Base-by-base conservation (phyloP, 2,329 filamentous ascomycete species). In the Dryadomyces quercivorus region DNA sequence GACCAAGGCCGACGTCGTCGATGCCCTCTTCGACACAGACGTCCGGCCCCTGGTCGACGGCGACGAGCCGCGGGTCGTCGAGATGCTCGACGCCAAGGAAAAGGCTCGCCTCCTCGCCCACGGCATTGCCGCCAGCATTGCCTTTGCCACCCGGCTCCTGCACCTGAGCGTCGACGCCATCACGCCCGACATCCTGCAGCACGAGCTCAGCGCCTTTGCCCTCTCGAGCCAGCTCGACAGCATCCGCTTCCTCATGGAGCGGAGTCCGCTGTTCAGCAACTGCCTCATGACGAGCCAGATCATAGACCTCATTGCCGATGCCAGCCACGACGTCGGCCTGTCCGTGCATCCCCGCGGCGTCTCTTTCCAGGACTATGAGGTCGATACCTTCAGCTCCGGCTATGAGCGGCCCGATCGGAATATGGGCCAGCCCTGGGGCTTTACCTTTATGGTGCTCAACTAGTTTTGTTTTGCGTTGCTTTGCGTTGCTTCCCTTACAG, bases 371-470 rank as follows among this genome's bases (percentile, higher is more conserved):
- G 62, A 64, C 45, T 57, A 62, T 42, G 49, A 58, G 40, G 58
- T 54, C 21, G 61, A 65, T 38, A 59, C 57, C 20, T 64, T 64
- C 21, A 61, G 62, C 47, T 63, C 62, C 53, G 62, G 62, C 5
- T 63, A 63, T 34, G 62, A 65, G 56, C 60, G 66, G 38, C 62
- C 63, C 13, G 63, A 64, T 48, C 63, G 65, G 56, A 67, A 67
- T 42, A 69, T 69, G 61, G 69, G 68, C 1, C 46, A 68, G 55
- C 67, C 67, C 1, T 65, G 67, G 61, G 68, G 67, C 0, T 68
- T 71, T 54, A 65, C 62, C 12, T 69, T 71, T 53, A 64, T 71
- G 63, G 61, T 65, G 1, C 34, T 71, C 51, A 70, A 70, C 59
- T 70, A 61, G 53, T 21, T 10, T 21, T 31, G 12, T 34, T n/a